These are phyloP conservation scores for Aaosphaeria arxii DNA, from an alignment of 2,329 filamentous ascomycete genomes.

Conservation along the genomic window DNA sequence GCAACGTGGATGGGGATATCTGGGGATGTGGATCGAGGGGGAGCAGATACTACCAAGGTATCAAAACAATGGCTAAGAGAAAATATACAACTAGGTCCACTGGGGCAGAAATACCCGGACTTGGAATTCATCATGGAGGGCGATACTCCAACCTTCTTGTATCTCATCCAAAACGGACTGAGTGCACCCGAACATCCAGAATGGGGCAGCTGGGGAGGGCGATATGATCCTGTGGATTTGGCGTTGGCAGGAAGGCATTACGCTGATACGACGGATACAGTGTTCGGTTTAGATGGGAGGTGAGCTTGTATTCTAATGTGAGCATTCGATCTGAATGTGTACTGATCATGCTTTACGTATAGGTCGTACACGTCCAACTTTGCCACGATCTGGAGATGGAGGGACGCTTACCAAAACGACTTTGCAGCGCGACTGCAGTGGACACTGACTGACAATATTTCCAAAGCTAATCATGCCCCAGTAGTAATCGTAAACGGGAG, in stretches of 20 bases:
- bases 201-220: constrained; percentile 45
- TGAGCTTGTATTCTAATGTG: background rate
- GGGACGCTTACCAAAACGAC: constrained; percentile 41
- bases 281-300: constrained; percentile 28
- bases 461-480: constrained; percentile 11
- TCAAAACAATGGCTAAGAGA: constrained; percentile 46
- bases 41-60: constrained; percentile 41
- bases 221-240: constrained; percentile 28
- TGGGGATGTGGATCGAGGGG: constrained; percentile 32
- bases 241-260: constrained; percentile 10
- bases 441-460: constrained; percentile 17
- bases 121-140: constrained; percentile 47
- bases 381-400: constrained; percentile 46
- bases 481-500: constrained; percentile 12
- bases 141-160: constrained; percentile 43
- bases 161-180: constrained; percentile 43
- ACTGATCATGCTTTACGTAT: no score
- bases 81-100: constrained; percentile 45
- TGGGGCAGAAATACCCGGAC: constrained; percentile 46
- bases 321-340: constrained; percentile 20
- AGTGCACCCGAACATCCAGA: constrained; percentile 36
- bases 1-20: constrained; percentile 52
- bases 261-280: constrained; percentile 33
- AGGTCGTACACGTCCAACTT: background rate
- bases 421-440: constrained; percentile 44